These are phyloP conservation scores for Flaveria sonorensis DNA, from an alignment of 129 eudicot species.

Conservation along the genomic window DNA sequence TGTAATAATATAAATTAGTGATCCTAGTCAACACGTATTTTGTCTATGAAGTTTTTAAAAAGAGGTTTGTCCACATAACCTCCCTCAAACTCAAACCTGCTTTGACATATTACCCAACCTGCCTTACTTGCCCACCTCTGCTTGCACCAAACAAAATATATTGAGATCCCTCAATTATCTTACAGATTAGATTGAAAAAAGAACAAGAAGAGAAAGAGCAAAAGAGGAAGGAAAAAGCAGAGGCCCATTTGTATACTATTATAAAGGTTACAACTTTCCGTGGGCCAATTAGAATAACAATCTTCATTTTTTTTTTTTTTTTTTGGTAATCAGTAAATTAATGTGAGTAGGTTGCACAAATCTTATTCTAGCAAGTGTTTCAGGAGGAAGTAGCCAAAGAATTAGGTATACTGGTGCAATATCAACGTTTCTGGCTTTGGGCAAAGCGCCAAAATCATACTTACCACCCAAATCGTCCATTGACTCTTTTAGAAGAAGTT, in stretches of 20 bases:
- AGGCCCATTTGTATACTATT: too few species aligned
- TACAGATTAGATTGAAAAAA: too few species aligned
- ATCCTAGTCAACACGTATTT: neutral
- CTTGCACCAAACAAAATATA: conserved; percentile 13
- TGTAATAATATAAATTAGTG: neutral
- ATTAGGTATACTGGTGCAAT: conserved; percentile 78
- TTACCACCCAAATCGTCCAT: conserved; percentile 82
- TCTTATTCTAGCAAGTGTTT: neutral
- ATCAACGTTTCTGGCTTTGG: conserved; percentile 90
- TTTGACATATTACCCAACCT: neutral
- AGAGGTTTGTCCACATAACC: neutral
- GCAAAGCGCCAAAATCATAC: conserved; percentile 84
- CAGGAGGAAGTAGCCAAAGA: conserved; percentile 92
- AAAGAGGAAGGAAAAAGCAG: too few species aligned
- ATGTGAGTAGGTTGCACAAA: conserved; percentile 31
- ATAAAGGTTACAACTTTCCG: conserved; percentile 38
- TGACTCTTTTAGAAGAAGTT: conserved; percentile 71
- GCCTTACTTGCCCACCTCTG: neutral
- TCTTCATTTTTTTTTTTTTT: neutral
- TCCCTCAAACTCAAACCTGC: neutral
- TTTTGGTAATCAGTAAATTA: neutral
- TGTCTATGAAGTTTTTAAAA: too few species aligned
- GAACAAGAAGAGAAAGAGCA: too few species aligned
- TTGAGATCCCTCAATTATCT: conserved; percentile 9
- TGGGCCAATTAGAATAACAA: neutral